Percentiles rank a stretch among this genome's conserved stretches.
Conservation (phyloP, 2,329 filamentous ascomycete species). For the Dryadomyces sulphureus region DNA sequence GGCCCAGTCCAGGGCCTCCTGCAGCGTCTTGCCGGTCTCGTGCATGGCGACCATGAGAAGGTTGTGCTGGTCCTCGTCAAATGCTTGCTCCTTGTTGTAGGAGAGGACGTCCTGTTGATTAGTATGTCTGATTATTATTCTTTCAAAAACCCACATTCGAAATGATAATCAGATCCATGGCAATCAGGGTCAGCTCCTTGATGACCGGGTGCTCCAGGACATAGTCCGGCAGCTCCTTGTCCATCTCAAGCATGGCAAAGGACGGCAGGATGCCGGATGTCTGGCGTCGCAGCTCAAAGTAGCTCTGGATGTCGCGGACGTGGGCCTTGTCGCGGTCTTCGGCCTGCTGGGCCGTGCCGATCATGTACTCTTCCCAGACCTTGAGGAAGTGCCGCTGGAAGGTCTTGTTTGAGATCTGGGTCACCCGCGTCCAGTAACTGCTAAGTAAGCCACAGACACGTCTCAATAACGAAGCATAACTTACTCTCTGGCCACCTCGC, state of each 20-base stretch:
- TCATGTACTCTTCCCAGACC: neutral
- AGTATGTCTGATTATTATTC: neutral
- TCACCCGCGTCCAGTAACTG: neutral
- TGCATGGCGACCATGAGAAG: neutral
- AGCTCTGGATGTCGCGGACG: neutral
- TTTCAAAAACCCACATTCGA: neutral
- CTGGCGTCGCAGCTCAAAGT: neutral
- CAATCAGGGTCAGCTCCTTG: neutral
- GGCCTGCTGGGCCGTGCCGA: neutral
- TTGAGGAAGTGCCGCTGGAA: neutral
- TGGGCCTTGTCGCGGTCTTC: neutral
- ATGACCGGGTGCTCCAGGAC: neutral
- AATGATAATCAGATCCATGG: neutral
- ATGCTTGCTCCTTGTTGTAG: neutral
- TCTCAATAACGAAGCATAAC: neutral
- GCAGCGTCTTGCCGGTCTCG: neutral
- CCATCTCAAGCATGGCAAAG: neutral
- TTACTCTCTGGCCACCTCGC: slow-evolving; percentile 12
- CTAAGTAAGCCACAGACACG: neutral
- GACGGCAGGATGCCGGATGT: neutral
- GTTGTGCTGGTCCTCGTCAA: neutral
- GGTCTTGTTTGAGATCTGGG: neutral
- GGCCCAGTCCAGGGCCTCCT: neutral
- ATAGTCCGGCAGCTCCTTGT: neutral
- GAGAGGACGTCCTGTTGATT: neutral